A percentile compares a stretch with the other conserved stretches of the same genome.
Conservation (phyloP, 176 grass and related monocot genomes). For the Melocanna baccifera region DNA sequence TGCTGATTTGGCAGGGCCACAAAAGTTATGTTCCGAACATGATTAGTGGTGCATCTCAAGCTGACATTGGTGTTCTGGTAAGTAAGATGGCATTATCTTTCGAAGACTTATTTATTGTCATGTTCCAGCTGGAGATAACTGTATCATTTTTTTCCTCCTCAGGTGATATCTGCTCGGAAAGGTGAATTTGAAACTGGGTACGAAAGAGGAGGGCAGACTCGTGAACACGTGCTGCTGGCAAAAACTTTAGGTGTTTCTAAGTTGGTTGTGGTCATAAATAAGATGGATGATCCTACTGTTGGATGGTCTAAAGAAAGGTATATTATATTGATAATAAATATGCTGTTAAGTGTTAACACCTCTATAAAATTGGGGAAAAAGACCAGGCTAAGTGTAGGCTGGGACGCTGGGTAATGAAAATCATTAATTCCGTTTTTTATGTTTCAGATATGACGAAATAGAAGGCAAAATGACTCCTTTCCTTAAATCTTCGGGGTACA, state of each 20-base stretch:
- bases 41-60: slow-evolving; percentile 82
- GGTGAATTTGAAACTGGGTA: slow-evolving; percentile 89
- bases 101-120: not conserved
- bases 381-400: not conserved
- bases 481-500: slow-evolving; percentile 55
- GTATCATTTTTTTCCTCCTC: not conserved
- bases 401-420: not conserved
- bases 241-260: slow-evolving; percentile 88
- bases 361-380: slow-evolving; percentile 1
- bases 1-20: slow-evolving; percentile 44
- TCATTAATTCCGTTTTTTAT: not conserved
- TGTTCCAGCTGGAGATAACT: not conserved
- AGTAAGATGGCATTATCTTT: not conserved
- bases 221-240: slow-evolving; percentile 80
- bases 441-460: slow-evolving; percentile 61
- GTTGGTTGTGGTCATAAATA: slow-evolving; percentile 80
- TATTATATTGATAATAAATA: not conserved
- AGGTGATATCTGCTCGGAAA: slow-evolving; percentile 85
- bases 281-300: slow-evolving; percentile 91
- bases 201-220: slow-evolving; percentile 79
- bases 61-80: slow-evolving; percentile 73
- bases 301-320: slow-evolving; percentile 81
- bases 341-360: not conserved
- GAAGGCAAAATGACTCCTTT: slow-evolving; percentile 61
- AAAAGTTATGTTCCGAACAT: slow-evolving; percentile 80